Conservation (phyloP, 352 stramenopile genomes). For the Aphanomyces invadans region DNA sequence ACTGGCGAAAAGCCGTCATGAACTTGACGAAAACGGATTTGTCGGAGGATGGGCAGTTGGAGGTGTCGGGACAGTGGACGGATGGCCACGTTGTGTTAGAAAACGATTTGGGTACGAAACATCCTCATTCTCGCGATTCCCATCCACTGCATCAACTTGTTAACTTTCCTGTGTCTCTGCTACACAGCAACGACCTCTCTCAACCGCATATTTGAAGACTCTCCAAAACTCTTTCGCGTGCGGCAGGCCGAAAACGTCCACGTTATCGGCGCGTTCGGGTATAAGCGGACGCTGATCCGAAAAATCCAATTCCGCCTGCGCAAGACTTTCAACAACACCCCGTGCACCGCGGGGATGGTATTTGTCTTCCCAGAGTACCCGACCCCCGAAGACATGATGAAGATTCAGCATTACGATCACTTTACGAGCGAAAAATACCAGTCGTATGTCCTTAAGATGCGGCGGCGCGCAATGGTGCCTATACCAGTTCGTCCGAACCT, state of each 20-base stretch:
- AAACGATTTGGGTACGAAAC: background rate
- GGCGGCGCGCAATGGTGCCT: slow-evolving; percentile 8
- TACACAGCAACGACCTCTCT: background rate
- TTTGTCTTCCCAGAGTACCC: slow-evolving; percentile 21
- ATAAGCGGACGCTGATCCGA: slow-evolving; percentile 6
- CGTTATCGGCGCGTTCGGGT: slow-evolving; percentile 15
- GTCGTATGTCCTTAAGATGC: slow-evolving; percentile 12
- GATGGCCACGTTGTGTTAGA: slow-evolving; percentile 4
- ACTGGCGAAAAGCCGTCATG: slow-evolving; percentile 22
- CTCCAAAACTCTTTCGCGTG: slow-evolving; percentile 20
- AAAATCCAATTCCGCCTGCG: slow-evolving; percentile 10
- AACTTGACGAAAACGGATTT: slow-evolving; percentile 9
- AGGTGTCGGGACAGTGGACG: slow-evolving; percentile 4
- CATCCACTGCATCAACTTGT: no score
- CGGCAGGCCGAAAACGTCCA: slow-evolving; percentile 19
- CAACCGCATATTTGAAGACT: slow-evolving; percentile 21
- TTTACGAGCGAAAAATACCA: slow-evolving; percentile 26
- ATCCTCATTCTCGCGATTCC: background rate
- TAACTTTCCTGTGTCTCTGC: no score
- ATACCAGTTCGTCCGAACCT: no score
- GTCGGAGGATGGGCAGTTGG: background rate
- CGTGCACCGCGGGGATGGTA: slow-evolving; percentile 8
- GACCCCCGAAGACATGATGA: slow-evolving; percentile 18
- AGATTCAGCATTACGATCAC: slow-evolving; percentile 18
- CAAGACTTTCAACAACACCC: slow-evolving; percentile 22